These are phyloP conservation scores for carrot (Daucus carota) DNA, from an alignment of 129 eudicot genomes.

Conservation along the genomic window DH1_v3.0 NC_030382.2:31320001-31320500, in stretches of 20 bases:
- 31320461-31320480: not conserved
- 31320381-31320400: not conserved
- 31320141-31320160: slow-evolving; percentile 20
- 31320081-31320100: not conserved
- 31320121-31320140: not conserved
- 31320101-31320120: not conserved
- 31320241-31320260: not conserved
- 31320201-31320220: slow-evolving; percentile 5
- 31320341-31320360: not conserved
- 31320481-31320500: not conserved
- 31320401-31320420: not conserved
- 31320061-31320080: slow-evolving; percentile 6
- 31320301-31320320: slow-evolving; percentile 2
- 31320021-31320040: not conserved
- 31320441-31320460: not conserved
- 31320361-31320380: not conserved
- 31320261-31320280: slow-evolving; percentile 3
- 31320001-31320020: slow-evolving; percentile 12
- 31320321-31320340: not conserved
- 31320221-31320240: not conserved
- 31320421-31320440: not conserved
- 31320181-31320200: slow-evolving; percentile 17
- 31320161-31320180: slow-evolving; percentile 24
- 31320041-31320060: not conserved
- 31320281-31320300: slow-evolving; percentile 5